Conservation (phyloP, 108 stramenopile genomes). For the Nitzschia palea region DNA sequence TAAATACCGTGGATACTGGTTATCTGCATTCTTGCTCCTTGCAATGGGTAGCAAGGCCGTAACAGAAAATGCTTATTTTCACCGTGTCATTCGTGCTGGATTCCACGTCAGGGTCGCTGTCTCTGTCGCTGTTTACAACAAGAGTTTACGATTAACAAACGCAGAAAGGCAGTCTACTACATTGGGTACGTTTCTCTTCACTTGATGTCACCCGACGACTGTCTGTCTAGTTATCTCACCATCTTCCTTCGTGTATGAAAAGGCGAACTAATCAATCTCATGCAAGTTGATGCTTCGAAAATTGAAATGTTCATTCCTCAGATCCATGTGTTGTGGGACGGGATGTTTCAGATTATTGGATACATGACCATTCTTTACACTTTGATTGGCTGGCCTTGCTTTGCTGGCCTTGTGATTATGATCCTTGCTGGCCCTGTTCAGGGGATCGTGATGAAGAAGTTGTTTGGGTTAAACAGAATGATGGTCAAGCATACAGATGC, state of each 20-base stretch:
- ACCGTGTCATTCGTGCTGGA: constrained; percentile 47
- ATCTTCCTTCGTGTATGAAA: background rate
- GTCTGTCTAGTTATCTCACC: background rate
- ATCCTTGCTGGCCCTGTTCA: constrained; percentile 65
- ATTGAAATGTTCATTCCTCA: constrained; percentile 73
- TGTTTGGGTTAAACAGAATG: constrained; percentile 69
- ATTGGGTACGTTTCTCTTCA: constrained; percentile 23
- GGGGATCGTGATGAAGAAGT: constrained; percentile 55
- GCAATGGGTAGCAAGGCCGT: constrained; percentile 65
- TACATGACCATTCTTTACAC: constrained; percentile 74
- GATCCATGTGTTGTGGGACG: constrained; percentile 79
- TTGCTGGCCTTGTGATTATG: constrained; percentile 81
- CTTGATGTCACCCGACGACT: no score
- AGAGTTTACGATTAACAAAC: constrained; percentile 77
- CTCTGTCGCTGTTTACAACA: constrained; percentile 77
- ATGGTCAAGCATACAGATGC: constrained; percentile 79
- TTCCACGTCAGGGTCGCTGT: constrained; percentile 53
- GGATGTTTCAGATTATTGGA: constrained; percentile 67
- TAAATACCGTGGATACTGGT: constrained; percentile 71
- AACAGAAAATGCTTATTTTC: constrained; percentile 72
- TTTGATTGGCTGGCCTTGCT: constrained; percentile 73
- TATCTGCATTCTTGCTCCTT: constrained; percentile 55
- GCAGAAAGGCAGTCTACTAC: constrained; percentile 65
- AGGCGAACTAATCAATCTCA: constrained; percentile 88
- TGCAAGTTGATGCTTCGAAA: constrained; percentile 91